Percentiles rank a stretch among this genome's conserved stretches.
phyloP scores from a whole-genome alignment of 192 early-diverging fungal genomes.

The Mortierella antarctica region DNA sequence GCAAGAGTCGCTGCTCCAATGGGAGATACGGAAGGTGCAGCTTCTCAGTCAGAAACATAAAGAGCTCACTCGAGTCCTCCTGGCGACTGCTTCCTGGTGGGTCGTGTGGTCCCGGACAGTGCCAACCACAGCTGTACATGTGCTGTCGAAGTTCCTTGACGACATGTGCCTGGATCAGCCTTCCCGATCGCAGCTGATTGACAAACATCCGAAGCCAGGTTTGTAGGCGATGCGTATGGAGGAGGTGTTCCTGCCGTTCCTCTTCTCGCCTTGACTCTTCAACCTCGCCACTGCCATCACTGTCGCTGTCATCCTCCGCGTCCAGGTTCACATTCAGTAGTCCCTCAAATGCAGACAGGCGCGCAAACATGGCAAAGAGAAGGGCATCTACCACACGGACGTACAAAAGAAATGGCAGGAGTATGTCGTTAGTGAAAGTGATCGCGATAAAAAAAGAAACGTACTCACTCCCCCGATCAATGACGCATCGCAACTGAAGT shows the following conservation, averaged over 20 bases:
- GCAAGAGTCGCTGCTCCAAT: conserved; percentile 70
- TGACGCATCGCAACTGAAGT: background rate
- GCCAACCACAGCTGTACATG: conserved; percentile 65
- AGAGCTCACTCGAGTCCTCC: conserved; percentile 78
- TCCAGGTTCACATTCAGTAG: conserved; percentile 63
- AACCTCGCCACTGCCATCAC: conserved; percentile 30
- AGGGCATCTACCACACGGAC: conserved; percentile 58
- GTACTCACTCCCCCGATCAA: no score
- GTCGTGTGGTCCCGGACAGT: conserved; percentile 41
- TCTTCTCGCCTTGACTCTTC: background rate
- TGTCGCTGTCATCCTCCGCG: conserved; percentile 48
- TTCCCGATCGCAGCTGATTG: conserved; percentile 70
- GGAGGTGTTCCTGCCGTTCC: conserved; percentile 18
- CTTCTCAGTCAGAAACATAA: conserved; percentile 71
- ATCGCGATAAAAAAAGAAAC: background rate
- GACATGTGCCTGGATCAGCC: conserved; percentile 61
- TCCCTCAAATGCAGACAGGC: conserved; percentile 67
- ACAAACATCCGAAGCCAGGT: conserved; percentile 65
- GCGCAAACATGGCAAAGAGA: conserved; percentile 75
- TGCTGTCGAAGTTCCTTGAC: conserved; percentile 63
- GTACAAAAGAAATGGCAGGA: background rate
- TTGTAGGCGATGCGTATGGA: conserved; percentile 58
- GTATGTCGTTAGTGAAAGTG: background rate
- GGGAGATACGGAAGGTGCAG: conserved; percentile 76
- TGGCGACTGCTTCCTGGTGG: conserved; percentile 57